Percentiles rank a stretch among this genome's conserved stretches.
Evolutionary conservation across 805 yeast species (phyloP).

Genomic region (Nakazawaea anatomiae): DNA sequence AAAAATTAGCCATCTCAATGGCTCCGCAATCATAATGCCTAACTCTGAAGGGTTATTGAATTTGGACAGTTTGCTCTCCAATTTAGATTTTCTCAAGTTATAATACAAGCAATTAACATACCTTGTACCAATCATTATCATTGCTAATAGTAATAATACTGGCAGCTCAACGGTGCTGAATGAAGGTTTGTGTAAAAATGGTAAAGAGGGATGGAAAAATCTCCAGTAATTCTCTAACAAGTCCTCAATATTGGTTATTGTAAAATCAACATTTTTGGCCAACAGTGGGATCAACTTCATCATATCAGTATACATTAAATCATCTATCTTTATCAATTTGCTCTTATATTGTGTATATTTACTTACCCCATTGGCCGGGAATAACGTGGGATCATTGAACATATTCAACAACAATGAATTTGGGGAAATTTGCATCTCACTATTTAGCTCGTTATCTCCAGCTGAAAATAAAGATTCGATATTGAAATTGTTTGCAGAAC

Average conservation of each 20-base stretch:
- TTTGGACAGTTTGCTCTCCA: conserved; percentile 9
- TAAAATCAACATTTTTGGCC: conserved; percentile 3
- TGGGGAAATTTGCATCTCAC: conserved; percentile 5
- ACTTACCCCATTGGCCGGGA: not conserved
- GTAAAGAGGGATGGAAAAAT: conserved; percentile 49
- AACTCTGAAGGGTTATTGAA: conserved; percentile 23
- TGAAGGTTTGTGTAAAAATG: conserved; percentile 40
- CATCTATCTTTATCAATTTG: conserved; percentile 8
- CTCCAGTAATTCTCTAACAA: conserved; percentile 39
- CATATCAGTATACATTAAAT: conserved; percentile 9
- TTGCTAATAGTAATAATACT: conserved; percentile 45
- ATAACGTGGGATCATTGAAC: conserved; percentile 11
- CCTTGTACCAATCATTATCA: conserved; percentile 45
- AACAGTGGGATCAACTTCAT: conserved; percentile 7
- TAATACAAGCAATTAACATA: conserved; percentile 3
- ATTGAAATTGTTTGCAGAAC: conserved; percentile 1
- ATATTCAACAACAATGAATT: conserved; percentile 7
- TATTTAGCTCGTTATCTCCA: not conserved
- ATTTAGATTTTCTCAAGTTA: not conserved
- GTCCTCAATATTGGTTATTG: conserved; percentile 7
- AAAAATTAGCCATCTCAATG: conserved; percentile 66
- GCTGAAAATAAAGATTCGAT: conserved; percentile 7
- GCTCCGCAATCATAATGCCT: conserved; percentile 42
- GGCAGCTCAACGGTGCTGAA: conserved; percentile 46
- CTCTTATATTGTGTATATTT: conserved; percentile 2